These are phyloP conservation scores for Aspergillus carlsbadensis DNA, from an alignment of 495 filamentous ascomycete species.

Conservation along the genomic window DNA sequence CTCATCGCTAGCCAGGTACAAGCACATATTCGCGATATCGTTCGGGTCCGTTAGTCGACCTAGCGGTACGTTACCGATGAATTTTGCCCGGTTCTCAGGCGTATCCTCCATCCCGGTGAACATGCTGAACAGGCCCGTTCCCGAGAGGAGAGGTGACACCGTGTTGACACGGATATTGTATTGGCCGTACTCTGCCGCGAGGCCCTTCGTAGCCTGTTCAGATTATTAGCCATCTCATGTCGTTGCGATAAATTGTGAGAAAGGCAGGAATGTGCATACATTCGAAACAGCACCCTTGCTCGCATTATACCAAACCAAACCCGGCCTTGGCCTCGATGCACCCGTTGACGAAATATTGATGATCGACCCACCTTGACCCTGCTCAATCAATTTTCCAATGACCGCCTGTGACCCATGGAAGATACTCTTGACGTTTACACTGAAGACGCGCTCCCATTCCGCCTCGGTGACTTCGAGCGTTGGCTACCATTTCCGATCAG, in stretches of 20 bases:
- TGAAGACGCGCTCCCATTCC: constrained; percentile 66
- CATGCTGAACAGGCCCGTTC: constrained; percentile 62
- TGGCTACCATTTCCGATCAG: constrained; percentile 33
- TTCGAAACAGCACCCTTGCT: constrained; percentile 66
- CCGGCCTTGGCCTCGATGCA: constrained; percentile 60
- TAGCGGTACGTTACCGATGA: constrained; percentile 64
- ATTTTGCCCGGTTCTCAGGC: constrained; percentile 65
- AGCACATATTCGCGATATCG: constrained; percentile 66
- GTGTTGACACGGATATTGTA: constrained; percentile 66
- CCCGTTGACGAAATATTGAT: constrained; percentile 69
- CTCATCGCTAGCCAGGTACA: constrained; percentile 67
- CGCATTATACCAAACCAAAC: constrained; percentile 70
- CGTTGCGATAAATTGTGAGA: neutral
- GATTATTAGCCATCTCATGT: neutral
- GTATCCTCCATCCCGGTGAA: constrained; percentile 69
- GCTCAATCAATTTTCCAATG: constrained; percentile 54
- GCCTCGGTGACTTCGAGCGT: constrained; percentile 62
- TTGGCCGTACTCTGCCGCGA: constrained; percentile 66
- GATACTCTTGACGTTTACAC: constrained; percentile 64
- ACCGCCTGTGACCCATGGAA: constrained; percentile 53
- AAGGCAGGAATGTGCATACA: constrained; percentile 32
- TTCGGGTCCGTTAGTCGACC: constrained; percentile 60
- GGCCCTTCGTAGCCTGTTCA: constrained; percentile 56
- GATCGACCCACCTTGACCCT: constrained; percentile 57
- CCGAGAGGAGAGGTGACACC: constrained; percentile 60